phyloP scores from a whole-genome alignment of 164 flowering plant species.

The Nymphaea colorata region DNA sequence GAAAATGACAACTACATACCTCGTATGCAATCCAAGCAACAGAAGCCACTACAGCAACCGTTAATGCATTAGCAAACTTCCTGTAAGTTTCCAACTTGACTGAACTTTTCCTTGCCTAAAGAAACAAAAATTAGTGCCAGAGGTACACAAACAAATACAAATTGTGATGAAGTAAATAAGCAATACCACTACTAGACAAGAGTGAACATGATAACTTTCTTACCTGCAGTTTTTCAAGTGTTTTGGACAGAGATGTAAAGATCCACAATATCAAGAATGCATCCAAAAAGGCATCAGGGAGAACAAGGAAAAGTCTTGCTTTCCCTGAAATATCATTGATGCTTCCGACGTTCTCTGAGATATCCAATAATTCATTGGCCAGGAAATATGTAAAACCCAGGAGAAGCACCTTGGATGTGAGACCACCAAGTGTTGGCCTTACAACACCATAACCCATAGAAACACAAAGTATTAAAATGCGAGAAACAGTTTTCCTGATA shows the following conservation, averaged over 20 bases:
- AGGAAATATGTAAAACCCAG: conserved; percentile 77
- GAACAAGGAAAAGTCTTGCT: conserved; percentile 78
- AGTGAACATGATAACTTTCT: not conserved
- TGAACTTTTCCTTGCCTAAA: conserved; percentile 73
- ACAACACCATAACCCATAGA: conserved; percentile 98
- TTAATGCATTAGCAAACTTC: conserved; percentile 85
- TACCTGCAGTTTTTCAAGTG: conserved; percentile 93
- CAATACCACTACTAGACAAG: not conserved
- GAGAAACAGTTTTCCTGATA: conserved; percentile 71
- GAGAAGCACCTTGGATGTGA: conserved; percentile 82
- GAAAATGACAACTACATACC: conserved; percentile 27
- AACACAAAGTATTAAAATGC: conserved; percentile 68
- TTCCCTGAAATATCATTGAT: conserved; percentile 86
- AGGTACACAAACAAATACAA: not conserved
- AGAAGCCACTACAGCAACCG: conserved; percentile 66
- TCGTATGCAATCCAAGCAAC: conserved; percentile 89
- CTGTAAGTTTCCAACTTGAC: conserved; percentile 83
- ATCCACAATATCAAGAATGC: conserved; percentile 91
- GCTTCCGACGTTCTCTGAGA: conserved; percentile 84
- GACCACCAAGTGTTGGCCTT: conserved; percentile 93
- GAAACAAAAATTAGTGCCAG: not conserved
- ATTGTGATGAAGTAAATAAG: not conserved
- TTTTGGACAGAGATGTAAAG: conserved; percentile 85
- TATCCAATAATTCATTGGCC: conserved; percentile 75
- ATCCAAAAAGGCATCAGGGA: conserved; percentile 83